Conservation (phyloP, 306 rosid species). For the Pyrus bretschneideri region DNA sequence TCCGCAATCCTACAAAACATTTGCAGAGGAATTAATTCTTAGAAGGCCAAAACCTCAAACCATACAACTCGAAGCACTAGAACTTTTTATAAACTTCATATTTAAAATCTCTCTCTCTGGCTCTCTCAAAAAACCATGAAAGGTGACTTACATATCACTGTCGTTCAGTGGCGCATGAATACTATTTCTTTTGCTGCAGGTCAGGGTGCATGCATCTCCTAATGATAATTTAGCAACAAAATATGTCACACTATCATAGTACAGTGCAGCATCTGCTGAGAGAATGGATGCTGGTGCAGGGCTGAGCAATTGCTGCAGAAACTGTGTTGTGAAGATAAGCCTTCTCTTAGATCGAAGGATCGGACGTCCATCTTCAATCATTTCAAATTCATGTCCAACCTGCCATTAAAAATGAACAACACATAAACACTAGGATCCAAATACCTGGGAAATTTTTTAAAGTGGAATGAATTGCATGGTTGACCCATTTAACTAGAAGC, state of each 20-base stretch:
- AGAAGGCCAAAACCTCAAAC: neutral
- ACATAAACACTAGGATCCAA: neutral
- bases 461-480: neutral
- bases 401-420: conserved; percentile 17
- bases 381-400: conserved; percentile 36
- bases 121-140: neutral
- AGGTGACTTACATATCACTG: conserved; percentile 28
- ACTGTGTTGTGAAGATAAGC: conserved; percentile 36
- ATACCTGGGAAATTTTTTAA: neutral
- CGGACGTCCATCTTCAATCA: conserved; percentile 22
- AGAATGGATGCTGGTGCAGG: conserved; percentile 36
- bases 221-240: conserved; percentile 32
- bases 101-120: neutral
- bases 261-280: conserved; percentile 30
- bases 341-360: conserved; percentile 40
- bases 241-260: conserved; percentile 34
- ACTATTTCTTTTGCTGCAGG: conserved; percentile 15
- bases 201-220: conserved; percentile 48
- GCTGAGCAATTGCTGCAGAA: conserved; percentile 42
- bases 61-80: neutral
- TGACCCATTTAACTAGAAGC: neutral
- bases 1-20: conserved; percentile 29
- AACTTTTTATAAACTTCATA: neutral
- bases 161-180: neutral
- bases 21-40: conserved; percentile 1